Base-by-base conservation (phyloP, 2,329 filamentous ascomycete genomes). In the Penicillium vulpinum region DNA sequence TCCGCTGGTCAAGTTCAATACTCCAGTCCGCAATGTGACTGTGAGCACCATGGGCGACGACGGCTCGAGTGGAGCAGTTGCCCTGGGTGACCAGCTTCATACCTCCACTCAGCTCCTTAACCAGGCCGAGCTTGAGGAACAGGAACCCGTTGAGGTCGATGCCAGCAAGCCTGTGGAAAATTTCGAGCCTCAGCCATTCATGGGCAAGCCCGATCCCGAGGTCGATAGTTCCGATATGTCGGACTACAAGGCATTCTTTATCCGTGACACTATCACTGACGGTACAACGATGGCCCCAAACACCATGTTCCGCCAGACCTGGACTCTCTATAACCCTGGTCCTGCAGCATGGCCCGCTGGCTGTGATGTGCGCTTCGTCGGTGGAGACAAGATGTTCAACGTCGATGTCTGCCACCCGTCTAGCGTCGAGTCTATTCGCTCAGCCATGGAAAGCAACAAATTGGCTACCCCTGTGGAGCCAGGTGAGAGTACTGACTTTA, bases 1-100 rank as follows among this genome's bases (percentile, higher is more conserved):
- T 69, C 94, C 94, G 28, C 80, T 99, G 66, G 92, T 99, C 80
- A 97, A 96, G 80, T 92, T 99, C 81, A 96, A 91, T 83, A 95
- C 90, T 2, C 90, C 93, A 10, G 88, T 99, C 47, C 89, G 91
- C 64, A 88, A 90, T 65, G 90, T 96, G 35, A 92, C 85, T 60
- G 90, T 99, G 51, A 92, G 87, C 48, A 97, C 93, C 9, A 82
- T 89, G 62, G 89, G 88, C 51, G 91, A 96, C 75, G 86, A 91
- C 66, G 83, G 83, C 57, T 80, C 86, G 64, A 89, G 89, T 49
- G 81, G 85, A 58, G 77, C 76, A 41, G 82, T 84, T n/a, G 73
- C 81, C 36, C 86, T 96, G 83, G 92, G 92, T 51, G 92, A 96
- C 70, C 81, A 81, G 29, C 72, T 77, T 55, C 84, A 84, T 62